Evolutionary conservation across 345 rosid genomes (phyloP), one percentile per base, ranked within the genome.

Genomic region (Salix purpurea): DNA sequence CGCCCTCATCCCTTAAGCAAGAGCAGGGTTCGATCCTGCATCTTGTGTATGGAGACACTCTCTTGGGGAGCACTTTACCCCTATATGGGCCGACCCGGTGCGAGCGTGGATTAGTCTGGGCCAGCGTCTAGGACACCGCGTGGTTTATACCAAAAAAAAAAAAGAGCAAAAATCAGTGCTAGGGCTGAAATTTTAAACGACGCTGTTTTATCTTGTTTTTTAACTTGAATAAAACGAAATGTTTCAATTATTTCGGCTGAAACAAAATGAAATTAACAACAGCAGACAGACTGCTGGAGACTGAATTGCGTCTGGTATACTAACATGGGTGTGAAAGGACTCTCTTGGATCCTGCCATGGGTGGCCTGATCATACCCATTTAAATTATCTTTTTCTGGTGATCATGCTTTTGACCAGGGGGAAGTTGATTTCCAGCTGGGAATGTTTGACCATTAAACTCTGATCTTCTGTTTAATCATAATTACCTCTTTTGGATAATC

Each of bases 341-440:
- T 75, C 78, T 79, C 78, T 78, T 80, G 84, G 84, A 82, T 81
- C 84, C 87, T 78, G 39, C 62, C 60, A 42, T 16, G 44, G 65
- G 10, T 66, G 58, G 82, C 70, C 62, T 54, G 39, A 40, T 24
- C 26, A 24, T 18, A 16, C 74, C 79, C 32, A 46, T 44, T 28
- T 40, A 65, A 74, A 75, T 44, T 6, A 46, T 65, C 73, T 60
- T 82, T 84, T 78, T 42, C 28, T 23, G 67, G 40, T 37, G 37
- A 11, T 64, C 23, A 69, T 80, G 48, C 80, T 84, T 81, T 85
- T 83, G 83, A 83, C 86, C 67, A 69, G 56, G 15, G 64, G 16
- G 46, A 24, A 4, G 28, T 65, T 67, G 3, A 36, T 65, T 67
- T 74, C 52, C 60, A 16, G 67, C 2, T 2, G 23, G 73, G 28